Conservation (phyloP, 148 eudicot genomes). For the Rhododendron molle region DNA sequence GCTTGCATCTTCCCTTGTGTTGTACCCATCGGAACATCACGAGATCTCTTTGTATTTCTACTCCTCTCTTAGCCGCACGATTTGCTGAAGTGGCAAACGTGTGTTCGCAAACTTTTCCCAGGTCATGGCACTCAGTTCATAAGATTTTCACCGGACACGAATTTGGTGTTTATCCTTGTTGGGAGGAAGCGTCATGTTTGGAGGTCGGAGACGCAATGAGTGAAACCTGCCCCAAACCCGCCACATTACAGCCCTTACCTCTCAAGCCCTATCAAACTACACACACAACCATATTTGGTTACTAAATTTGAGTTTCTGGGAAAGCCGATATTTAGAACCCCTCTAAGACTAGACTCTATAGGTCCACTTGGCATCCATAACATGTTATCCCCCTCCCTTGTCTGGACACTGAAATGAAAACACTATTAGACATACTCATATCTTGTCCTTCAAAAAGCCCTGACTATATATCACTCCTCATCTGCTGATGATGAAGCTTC, state of each 20-base stretch:
- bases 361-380: slow-evolving; percentile 28
- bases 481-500: background rate
- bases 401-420: background rate
- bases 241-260: background rate
- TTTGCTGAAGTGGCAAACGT: background rate
- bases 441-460: background rate
- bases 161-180: background rate
- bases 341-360: background rate
- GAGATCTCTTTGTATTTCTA: background rate
- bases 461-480: background rate
- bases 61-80: background rate
- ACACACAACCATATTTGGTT: background rate
- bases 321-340: background rate
- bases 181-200: background rate
- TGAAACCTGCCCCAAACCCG: background rate
- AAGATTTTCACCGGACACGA: background rate
- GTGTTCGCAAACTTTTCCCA: background rate
- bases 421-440: background rate
- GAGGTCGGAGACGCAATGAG: background rate
- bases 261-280: background rate
- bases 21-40: background rate
- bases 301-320: background rate
- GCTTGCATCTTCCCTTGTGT: background rate
- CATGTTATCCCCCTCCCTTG: background rate
- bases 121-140: background rate